Base-by-base conservation (phyloP, 345 rosid species). In the Raphanus raphanistrum region DNA sequence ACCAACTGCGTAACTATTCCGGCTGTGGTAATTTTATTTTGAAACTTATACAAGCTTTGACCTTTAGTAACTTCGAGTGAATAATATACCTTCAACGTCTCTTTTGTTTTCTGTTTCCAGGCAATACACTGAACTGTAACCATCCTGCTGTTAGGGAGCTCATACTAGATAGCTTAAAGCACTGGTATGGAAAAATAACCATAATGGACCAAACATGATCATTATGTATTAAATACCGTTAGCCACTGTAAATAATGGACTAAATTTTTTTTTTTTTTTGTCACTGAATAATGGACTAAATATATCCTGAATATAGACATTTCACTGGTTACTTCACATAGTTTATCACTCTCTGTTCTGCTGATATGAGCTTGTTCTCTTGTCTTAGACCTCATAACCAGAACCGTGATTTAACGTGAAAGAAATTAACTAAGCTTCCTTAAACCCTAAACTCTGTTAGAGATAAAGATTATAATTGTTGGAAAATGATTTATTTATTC, bases 141-240 rank as follows among this genome's bases (percentile, higher is more conserved):
- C 94, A 90, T 85, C 97, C 94, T 32, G 89, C 89, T 72, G 98
- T 94, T 77, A 88, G 84, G 96, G 92, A 90, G 71, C 87, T 90
- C 69, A 83, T 90, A 75, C 90, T 94, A 25, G 94, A 92, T 78
- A 94, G 97, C 86, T 84, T 94, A 82, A 86, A 88, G 80, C 97
- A 94, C 83, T 94, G 98, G 97, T 94, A 89, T 60, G 90, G 38
- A 8, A 41, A 41, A 9, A 41, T 28, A 41, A 41, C 11, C 48
- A 11, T 11, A 41, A 41, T 41, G 48, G 48, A 36, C 43, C 43
- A 36, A 36, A 36, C 8, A n/a, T n/a, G n/a, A 6, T 33, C 36
- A 33, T 33, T 28, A 33, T 33, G 36, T 33, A 33, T 28, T 5
- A 28, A 28, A 28, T 28, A 33, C 36, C 63, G 55, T 32, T 21